Base-by-base conservation (phyloP, 768 basidiomycete genomes). In the Leccinum uliginosum region DNA sequence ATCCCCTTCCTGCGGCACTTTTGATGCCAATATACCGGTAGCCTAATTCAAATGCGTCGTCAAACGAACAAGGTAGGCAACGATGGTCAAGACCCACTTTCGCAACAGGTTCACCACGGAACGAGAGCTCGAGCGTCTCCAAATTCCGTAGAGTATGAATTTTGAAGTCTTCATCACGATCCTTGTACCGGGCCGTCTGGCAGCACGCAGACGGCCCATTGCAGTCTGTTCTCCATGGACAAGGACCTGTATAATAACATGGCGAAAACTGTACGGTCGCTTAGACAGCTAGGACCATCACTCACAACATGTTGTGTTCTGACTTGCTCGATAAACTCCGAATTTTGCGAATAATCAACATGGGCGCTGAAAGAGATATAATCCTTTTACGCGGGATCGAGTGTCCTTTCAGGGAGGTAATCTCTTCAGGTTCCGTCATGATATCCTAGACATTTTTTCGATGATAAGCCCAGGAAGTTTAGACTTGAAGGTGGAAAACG, bases 331-430 rank as follows among this genome's bases (percentile, higher is more conserved):
- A 99, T 98, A 72, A 97, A 99, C 67, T 95, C 92, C 6, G 93
- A 89, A 70, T 99, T 99, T 71, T 98, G 97, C n/a, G 91, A 84
- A 65, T 91, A 97, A 69, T 99, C 97, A 59, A 99, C 97, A 69
- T 99, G 97, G 0, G 97, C 97, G 55, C 92, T 91, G 75, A 99
- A 98, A 4, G 96, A 98, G 63, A 99, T 96, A 61, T 95, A 88
- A 64, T 98, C 94, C 67, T 80, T 65, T 95, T 91, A 59, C 95
- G 80, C 19, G 86, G 88, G 56, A 99, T 95, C 46, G 85, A 85
- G 30, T 79, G 80, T 45, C 95, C 94, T 71, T 92, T 91, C 64
- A 88, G 70, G 10, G 86, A 81, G 21, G 75, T 77, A 62, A 99
- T 91, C 63, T 98, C 94, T 73, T 94, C 93, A 11, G 93, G 97